Evolutionary conservation across 495 filamentous ascomycete genomes (phyloP).

Genomic region (Daldinia bambusicola): DNA sequence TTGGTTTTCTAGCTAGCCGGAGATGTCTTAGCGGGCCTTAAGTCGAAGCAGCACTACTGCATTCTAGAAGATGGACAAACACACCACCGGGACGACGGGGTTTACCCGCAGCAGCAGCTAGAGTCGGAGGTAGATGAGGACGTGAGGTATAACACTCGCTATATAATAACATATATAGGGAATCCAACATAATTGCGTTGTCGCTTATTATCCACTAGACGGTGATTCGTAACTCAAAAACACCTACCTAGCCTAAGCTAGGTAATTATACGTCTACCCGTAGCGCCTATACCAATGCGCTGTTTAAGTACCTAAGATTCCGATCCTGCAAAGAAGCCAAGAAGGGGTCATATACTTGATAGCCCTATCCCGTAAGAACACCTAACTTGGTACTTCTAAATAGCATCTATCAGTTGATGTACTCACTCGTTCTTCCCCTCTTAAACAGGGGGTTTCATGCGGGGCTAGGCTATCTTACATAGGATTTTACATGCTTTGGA

Average conservation of each 20-base stretch:
- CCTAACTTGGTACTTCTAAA: background rate
- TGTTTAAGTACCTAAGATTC: background rate
- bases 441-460: background rate
- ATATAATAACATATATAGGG: background rate
- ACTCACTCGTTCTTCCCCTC: background rate
- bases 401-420: background rate
- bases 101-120: background rate
- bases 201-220: background rate
- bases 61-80: background rate
- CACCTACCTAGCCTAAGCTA: too few species aligned
- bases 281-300: background rate
- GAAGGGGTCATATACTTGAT: background rate
- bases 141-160: background rate
- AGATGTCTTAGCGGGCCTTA: background rate
- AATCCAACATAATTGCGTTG: background rate
- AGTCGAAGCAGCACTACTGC: background rate
- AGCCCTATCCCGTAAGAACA: background rate
- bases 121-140: background rate
- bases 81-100: background rate
- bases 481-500: too few species aligned
- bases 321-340: background rate
- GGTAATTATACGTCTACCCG: background rate
- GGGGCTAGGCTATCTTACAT: background rate
- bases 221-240: background rate
- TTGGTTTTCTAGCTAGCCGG: background rate